A percentile compares a stretch with the other conserved stretches of the same genome.
Evolutionary conservation across 345 rosid genomes (phyloP).

Genomic region (Syzygium oleosum): DNA sequence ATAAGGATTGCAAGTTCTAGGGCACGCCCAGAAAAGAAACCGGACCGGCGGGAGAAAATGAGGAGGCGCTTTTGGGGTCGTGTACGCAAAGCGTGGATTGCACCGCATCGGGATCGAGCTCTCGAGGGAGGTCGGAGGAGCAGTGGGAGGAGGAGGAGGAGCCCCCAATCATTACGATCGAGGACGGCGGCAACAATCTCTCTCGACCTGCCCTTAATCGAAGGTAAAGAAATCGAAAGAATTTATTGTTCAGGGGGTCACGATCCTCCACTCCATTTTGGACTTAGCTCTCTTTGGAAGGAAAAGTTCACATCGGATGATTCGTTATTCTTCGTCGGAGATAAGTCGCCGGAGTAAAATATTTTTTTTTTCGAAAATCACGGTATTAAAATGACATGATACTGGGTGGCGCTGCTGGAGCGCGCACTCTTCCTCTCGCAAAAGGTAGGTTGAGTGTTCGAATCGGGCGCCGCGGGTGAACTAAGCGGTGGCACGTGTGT

Average conservation of each 20-base stretch:
- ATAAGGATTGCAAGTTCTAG: constrained; percentile 37
- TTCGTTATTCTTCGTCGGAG: not conserved
- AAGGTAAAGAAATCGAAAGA: not conserved
- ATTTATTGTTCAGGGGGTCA: not conserved
- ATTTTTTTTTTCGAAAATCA: no score
- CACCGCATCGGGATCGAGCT: constrained; percentile 42
- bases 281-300: no score
- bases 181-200: constrained; percentile 37
- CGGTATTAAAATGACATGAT: not conserved
- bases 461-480: no score
- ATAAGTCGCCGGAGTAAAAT: fast-evolving
- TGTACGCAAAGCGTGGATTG: constrained; percentile 32
- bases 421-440: no score
- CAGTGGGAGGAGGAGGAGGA: constrained; percentile 21
- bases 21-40: constrained; percentile 13
- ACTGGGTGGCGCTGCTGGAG: no score
- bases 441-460: no score
- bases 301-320: no score
- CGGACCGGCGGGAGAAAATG: constrained; percentile 55
- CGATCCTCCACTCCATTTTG: not conserved
- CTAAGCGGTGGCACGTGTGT: no score
- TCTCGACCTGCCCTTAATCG: not conserved
- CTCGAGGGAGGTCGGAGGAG: constrained; percentile 19
- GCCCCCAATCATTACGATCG: constrained; percentile 33
- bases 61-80: constrained; percentile 37